Conservation (phyloP, 1,139 yeast species). For the Candida smagusa region DNA sequence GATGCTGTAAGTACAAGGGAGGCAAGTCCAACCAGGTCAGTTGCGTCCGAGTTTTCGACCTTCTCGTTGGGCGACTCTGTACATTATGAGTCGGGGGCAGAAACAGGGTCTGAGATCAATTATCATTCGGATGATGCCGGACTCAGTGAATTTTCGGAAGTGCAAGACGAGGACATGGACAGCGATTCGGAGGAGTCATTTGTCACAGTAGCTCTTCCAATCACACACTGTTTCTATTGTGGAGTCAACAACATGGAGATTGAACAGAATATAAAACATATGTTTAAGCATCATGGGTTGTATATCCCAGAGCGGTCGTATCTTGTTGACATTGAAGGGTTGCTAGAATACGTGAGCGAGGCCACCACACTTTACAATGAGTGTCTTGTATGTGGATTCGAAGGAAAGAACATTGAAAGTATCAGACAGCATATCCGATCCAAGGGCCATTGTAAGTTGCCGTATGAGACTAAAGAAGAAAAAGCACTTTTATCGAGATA, state of each 20-base stretch:
- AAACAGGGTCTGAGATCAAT: conserved; percentile 50
- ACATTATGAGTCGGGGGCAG: conserved; percentile 38
- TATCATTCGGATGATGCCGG: conserved; percentile 42
- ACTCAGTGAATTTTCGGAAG: conserved; percentile 11
- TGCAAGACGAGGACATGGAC: conserved; percentile 19
- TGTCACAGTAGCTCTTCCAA: conserved; percentile 27
- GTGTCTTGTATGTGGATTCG: conserved; percentile 53
- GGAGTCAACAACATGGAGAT: conserved; percentile 34
- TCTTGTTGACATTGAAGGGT: conserved; percentile 41
- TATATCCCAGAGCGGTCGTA: conserved; percentile 49
- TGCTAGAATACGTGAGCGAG: conserved; percentile 43
- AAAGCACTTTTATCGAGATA: conserved; percentile 36
- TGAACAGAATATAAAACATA: conserved; percentile 46
- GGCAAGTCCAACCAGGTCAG: conserved; percentile 52
- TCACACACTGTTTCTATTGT: conserved; percentile 41
- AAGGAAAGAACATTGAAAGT: conserved; percentile 47
- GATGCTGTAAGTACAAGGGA: conserved; percentile 21
- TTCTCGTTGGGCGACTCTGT: conserved; percentile 63
- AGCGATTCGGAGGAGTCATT: conserved; percentile 18
- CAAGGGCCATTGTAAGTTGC: conserved; percentile 55
- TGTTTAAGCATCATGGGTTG: conserved; percentile 48
- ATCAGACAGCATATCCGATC: conserved; percentile 50
- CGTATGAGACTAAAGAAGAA: conserved; percentile 49
- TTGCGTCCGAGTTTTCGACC: conserved; percentile 56
- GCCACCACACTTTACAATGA: conserved; percentile 42